Evolutionary conservation across 108 stramenopile species (phyloP), one percentile per base, ranked within the genome.

Genomic region (Stephanodiscus triporus): DNA sequence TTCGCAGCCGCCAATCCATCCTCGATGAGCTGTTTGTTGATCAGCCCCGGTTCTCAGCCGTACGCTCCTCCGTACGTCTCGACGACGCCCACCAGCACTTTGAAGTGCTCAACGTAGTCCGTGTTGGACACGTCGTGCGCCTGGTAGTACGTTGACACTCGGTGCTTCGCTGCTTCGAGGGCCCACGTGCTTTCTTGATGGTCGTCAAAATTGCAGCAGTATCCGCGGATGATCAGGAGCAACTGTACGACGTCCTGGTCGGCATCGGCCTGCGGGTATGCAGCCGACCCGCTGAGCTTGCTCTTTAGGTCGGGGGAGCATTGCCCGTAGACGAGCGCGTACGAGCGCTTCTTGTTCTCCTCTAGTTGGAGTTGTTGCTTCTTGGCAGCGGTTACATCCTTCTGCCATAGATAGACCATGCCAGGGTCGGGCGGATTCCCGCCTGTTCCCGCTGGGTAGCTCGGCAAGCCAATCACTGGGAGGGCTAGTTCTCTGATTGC

Each of bases 11-110:
- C 17, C 19, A 36, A 6, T 19, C 34, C 59, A n/a, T 61, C 27
- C 29, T 30, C 3, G 6, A 4, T 51, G 19, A 57, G 30, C 30
- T 57, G 22, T 0, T 0, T 4, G 0, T 2, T 23, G 22, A 57
- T 14, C 20, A 57, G 56, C 4, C 56, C 32, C 29, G 64, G 64
- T n/a, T 65, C 64, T 23, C 11, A 16, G 0, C 20, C 26, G 45
- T 26, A 65, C 0, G 10, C 45, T 0, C 64, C 64, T 48, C 64
- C 64, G 24, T 65, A 65, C 9, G 64, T 65, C 43, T 65, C 64
- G 45, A 65, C 64, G 1, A 65, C 64, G 0, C 64, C 32, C 4
- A 65, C 29, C 4, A 24, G 24, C 13, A 17, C 64, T n/a, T 32
- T 7, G 38, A 62, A 62, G 37, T 59, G n/a, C 9, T 62, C 61